Conservation (phyloP, 225 moss, liverwort and hornwort species). For the Pseudoscleropodium purum region DNA sequence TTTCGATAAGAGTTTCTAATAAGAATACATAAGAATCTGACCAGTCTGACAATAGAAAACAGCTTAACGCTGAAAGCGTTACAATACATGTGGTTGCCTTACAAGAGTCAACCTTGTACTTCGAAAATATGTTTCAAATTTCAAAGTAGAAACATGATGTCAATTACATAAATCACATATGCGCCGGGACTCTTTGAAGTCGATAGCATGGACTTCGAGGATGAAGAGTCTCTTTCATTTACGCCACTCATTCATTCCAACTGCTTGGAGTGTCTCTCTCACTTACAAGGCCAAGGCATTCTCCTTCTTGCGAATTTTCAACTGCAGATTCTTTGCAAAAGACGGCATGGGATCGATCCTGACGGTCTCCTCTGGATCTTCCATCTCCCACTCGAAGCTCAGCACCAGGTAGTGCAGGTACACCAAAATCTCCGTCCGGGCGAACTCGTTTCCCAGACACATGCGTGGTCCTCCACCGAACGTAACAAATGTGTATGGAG, state of each 20-base stretch:
- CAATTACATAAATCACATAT: neutral
- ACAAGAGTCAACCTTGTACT: neutral
- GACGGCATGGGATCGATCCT: neutral
- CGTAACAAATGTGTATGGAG: no score
- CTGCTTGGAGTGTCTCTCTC: neutral
- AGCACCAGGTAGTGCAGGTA: no score
- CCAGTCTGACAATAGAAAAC: neutral
- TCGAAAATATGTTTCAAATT: neutral
- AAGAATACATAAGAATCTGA: no score
- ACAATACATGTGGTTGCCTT: neutral
- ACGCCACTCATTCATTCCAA: neutral
- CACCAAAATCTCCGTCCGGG: no score
- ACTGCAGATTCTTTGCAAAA: neutral
- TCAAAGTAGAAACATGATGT: neutral
- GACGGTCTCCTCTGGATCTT: no score
- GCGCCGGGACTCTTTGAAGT: no score
- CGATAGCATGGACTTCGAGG: no score
- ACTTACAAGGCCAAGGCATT: neutral
- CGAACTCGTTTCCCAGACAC: no score
- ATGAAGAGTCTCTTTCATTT: neutral
- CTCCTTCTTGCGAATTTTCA: neutral
- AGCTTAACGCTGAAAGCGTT: neutral
- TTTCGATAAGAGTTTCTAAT: no score
- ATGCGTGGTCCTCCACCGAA: no score
- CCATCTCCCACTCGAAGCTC: no score